Evolutionary conservation across 768 basidiomycete species (phyloP).

Genomic region (Suillus americanus): DNA sequence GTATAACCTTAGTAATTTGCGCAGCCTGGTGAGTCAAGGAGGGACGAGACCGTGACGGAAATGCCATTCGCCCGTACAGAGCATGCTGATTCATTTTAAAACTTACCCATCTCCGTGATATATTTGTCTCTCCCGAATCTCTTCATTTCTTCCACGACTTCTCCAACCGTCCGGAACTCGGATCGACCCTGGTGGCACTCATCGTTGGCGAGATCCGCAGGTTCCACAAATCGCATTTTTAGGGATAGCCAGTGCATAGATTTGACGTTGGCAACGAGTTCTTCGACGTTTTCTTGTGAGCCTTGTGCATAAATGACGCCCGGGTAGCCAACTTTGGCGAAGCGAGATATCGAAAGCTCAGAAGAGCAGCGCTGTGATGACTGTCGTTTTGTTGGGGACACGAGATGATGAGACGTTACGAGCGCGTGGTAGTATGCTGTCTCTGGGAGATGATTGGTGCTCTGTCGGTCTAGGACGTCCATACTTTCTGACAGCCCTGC

Average conservation of each 20-base stretch:
- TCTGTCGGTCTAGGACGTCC: not conserved
- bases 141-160: conserved; percentile 69
- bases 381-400: conserved; percentile 63
- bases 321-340: conserved; percentile 75
- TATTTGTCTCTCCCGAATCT: conserved; percentile 52
- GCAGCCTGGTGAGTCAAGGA: not conserved
- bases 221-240: conserved; percentile 59
- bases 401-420: conserved; percentile 72
- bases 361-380: conserved; percentile 56
- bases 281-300: conserved; percentile 47
- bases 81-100: not conserved
- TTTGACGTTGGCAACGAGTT: conserved; percentile 67
- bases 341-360: conserved; percentile 55
- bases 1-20: not conserved
- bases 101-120: conserved; percentile 59
- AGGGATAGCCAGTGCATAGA: conserved; percentile 80
- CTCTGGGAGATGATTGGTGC: not conserved
- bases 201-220: conserved; percentile 23
- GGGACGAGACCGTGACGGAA: not conserved
- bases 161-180: conserved; percentile 69
- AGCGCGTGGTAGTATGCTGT: conserved; percentile 51
- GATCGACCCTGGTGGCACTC: conserved; percentile 38
- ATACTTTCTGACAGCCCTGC: not conserved
- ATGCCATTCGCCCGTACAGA: not conserved
- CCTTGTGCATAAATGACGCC: conserved; percentile 77